Base-by-base conservation (phyloP, 176 grass and related monocot genomes). In the Raddia guianensis region DNA sequence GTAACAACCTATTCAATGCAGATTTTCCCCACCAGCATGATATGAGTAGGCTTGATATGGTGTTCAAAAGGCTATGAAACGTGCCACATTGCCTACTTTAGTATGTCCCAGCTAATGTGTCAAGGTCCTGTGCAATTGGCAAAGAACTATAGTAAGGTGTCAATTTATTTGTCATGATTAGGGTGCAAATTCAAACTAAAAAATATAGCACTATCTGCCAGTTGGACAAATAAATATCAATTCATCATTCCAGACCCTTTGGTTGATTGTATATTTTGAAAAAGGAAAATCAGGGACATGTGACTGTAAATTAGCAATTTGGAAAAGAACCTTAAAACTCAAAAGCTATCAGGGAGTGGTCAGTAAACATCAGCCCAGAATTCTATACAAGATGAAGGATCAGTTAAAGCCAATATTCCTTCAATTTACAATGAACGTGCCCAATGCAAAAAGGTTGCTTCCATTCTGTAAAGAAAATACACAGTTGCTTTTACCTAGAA, bases 1-100 rank as follows among this genome's bases (percentile, higher is more conserved):
- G 6, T 61, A 88, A 79, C 86, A 75, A 83, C 73, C 20, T 88
- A 73, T n/a, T 79, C 46, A 79, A 73, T 83, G 74, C 12, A 73
- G 58, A 34, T 73, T 79, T 78, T 84, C 52, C 66, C 14, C 33
- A 78, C 16, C 61, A 70, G 52, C 66, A 9, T 4, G 66, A 53
- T 9, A 50, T 20, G 5, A 49, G 69, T 75, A 73, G 59, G 14
- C 3, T 78, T 72, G 66, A 78, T 72, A 71, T 42, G 59, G 5
- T 44, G 20, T 54, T 70, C 37, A 71, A 85, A 59, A 55, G 75
- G 49, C 9, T 66, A 73, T 37, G 7, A 55, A 4, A 81, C 50
- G n/a, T 75, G 35, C 20, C 53, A 27, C 42, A 49, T 35, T 61
- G 21, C 9, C 8, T 71, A 49, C 15, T 27, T 27, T 27, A 27